Conservation (phyloP, 768 basidiomycete genomes). For the Ramaria sp. region DNA sequence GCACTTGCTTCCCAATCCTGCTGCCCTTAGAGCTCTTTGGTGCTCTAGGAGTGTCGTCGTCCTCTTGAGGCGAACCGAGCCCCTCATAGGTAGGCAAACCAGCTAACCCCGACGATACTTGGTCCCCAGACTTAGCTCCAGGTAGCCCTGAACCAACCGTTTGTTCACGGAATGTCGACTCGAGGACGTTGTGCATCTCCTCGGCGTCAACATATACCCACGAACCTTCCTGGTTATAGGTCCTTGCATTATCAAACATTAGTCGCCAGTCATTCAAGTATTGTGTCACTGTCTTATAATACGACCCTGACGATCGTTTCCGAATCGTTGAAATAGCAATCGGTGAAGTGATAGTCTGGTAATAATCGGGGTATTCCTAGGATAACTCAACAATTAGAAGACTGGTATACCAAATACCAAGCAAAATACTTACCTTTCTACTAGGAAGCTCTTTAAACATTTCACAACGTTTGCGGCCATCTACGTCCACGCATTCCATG, state of each 20-base stretch:
- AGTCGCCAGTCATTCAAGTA: conserved; percentile 76
- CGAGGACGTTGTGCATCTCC: conserved; percentile 87
- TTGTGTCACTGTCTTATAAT: conserved; percentile 63
- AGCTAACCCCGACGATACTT: background rate
- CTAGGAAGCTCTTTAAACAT: conserved; percentile 84
- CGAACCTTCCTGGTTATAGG: conserved; percentile 89
- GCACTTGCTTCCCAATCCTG: conserved; percentile 4
- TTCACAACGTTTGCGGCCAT: conserved; percentile 72
- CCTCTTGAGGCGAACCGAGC: background rate
- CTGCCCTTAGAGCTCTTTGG: conserved; percentile 2
- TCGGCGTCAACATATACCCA: conserved; percentile 93
- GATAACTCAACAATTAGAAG: conserved; percentile 1
- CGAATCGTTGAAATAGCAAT: conserved; percentile 83
- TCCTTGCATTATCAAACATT: conserved; percentile 91
- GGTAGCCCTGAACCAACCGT: conserved; percentile 64
- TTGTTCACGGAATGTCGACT: conserved; percentile 51
- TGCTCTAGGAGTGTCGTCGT: conserved; percentile 7
- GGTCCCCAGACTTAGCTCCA: conserved; percentile 40
- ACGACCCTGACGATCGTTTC: conserved; percentile 52
- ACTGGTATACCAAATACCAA: background rate
- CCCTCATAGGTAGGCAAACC: background rate
- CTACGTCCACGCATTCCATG: conserved; percentile 55
- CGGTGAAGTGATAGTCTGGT: conserved; percentile 75
- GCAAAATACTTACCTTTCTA: conserved; percentile 39
- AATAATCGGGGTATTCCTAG: conserved; percentile 89